Conservation (phyloP, 2,329 filamentous ascomycete genomes). For the Coleophoma crateriformis region DNA sequence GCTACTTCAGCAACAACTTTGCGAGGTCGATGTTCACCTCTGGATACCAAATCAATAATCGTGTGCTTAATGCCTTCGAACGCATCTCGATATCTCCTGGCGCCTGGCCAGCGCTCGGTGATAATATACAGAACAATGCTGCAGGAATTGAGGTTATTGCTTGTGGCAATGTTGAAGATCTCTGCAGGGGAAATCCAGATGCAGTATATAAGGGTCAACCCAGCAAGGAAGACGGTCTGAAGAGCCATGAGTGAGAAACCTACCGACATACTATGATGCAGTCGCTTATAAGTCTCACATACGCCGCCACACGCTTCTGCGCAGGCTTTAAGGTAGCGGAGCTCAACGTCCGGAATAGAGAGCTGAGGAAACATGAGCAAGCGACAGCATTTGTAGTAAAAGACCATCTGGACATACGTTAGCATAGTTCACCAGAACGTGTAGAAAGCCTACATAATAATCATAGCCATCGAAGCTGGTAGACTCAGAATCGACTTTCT, state of each 20-base stretch:
- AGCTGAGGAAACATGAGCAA: slow-evolving; percentile 1
- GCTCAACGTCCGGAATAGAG: background rate
- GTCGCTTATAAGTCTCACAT: slow-evolving; percentile 1
- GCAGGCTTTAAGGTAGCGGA: background rate
- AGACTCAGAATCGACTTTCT: slow-evolving; percentile 2
- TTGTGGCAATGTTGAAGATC: slow-evolving; percentile 1
- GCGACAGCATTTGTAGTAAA: slow-evolving; percentile 3
- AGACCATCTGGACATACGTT: background rate
- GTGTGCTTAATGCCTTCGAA: slow-evolving; percentile 2
- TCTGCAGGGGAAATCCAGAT: slow-evolving; percentile 1
- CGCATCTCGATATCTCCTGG: slow-evolving; percentile 1
- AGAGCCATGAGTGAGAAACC: slow-evolving; percentile 2
- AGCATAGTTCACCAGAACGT: background rate
- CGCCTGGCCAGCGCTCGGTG: slow-evolving; percentile 2
- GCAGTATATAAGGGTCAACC: slow-evolving; percentile 1
- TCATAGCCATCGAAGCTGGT: slow-evolving; percentile 3
- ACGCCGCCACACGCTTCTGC: slow-evolving; percentile 3
- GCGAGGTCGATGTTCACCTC: background rate
- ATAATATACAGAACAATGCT: slow-evolving; percentile 2
- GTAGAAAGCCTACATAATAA: slow-evolving; percentile 1
- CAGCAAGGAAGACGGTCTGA: slow-evolving; percentile 2
- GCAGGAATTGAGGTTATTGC: slow-evolving; percentile 1
- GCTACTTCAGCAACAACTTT: background rate
- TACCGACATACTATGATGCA: slow-evolving; percentile 1
- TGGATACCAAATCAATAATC: background rate